A percentile compares a stretch with the other conserved stretches of the same genome.
These are phyloP conservation scores for Naumovozyma baii DNA, from an alignment of 805 yeast genomes.

Conservation along the genomic window DNA sequence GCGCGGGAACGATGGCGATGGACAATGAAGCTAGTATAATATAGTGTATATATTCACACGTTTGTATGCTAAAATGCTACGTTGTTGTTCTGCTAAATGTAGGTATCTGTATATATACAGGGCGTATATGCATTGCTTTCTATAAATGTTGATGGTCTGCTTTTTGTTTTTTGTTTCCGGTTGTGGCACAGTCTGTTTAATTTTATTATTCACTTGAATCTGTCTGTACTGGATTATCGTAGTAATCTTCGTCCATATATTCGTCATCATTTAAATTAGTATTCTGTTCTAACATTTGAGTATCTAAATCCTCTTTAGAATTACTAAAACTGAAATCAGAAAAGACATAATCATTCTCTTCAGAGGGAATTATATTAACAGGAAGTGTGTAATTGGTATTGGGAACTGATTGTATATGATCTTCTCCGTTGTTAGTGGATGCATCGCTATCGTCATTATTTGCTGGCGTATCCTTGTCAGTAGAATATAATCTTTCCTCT, in stretches of 20 bases:
- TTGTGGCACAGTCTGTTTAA: too few species aligned
- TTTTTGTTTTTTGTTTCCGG: too few species aligned
- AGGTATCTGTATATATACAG: too few species aligned
- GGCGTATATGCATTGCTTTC: too few species aligned
- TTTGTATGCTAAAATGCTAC: neutral
- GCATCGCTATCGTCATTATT: neutral
- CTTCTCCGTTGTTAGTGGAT: neutral
- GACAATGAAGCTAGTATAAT: too few species aligned
- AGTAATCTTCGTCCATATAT: neutral
- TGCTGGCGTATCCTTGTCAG: neutral
- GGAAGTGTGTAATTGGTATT: too few species aligned
- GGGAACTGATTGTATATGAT: neutral
- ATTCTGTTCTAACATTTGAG: neutral
- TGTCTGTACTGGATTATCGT: neutral
- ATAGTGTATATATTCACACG: too few species aligned
- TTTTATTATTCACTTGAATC: neutral
- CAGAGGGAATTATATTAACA: neutral
- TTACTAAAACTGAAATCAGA: neutral
- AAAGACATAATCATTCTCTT: neutral
- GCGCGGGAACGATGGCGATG: too few species aligned
- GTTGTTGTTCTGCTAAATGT: neutral
- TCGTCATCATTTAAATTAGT: neutral
- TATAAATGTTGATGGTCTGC: neutral
- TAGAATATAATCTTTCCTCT: slow-evolving; percentile 13
- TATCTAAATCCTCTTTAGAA: neutral